phyloP scores from a whole-genome alignment of 768 basidiomycete genomes.

The Cystobasidium onofrii region DNA sequence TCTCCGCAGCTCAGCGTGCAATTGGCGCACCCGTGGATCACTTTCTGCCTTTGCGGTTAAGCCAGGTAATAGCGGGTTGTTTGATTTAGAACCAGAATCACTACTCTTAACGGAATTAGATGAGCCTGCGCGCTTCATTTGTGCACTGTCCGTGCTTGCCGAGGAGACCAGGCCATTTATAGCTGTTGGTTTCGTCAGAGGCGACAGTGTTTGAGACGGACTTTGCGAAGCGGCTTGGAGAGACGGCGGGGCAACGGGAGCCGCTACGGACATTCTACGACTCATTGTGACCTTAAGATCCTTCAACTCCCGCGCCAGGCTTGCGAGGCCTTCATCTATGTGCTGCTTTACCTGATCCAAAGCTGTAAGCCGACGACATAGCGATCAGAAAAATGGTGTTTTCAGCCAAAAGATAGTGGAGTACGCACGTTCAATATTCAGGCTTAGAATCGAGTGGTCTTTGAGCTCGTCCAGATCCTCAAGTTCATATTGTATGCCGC shows the following conservation, averaged over 20 bases:
- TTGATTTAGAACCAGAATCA: neutral
- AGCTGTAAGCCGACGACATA: constrained; percentile 50
- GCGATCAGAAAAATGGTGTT: neutral
- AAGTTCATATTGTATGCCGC: constrained; percentile 88
- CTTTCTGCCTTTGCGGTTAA: neutral
- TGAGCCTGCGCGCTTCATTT: constrained; percentile 26
- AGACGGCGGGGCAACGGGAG: constrained; percentile 44
- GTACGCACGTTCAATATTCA: constrained; percentile 96
- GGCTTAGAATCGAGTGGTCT: constrained; percentile 74
- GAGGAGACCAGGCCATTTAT: constrained; percentile 37
- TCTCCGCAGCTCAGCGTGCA: constrained; percentile 72
- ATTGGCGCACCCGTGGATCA: constrained; percentile 48
- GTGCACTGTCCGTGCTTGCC: constrained; percentile 35
- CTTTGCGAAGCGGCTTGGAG: constrained; percentile 49
- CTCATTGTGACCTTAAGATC: constrained; percentile 65
- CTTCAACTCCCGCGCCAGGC: constrained; percentile 76
- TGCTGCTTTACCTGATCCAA: constrained; percentile 98
- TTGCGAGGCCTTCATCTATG: constrained; percentile 81
- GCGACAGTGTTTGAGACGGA: constrained; percentile 51
- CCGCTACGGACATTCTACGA: neutral
- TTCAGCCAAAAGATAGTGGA: too few relatives aligned
- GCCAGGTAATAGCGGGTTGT: neutral
- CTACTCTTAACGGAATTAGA: neutral
- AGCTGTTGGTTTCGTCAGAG: constrained; percentile 31
- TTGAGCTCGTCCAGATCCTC: constrained; percentile 89